Percentiles rank a stretch among this genome's conserved stretches.
Conservation (phyloP, 2,329 filamentous ascomycete genomes). For the Elsinoe fawcettii region DNA sequence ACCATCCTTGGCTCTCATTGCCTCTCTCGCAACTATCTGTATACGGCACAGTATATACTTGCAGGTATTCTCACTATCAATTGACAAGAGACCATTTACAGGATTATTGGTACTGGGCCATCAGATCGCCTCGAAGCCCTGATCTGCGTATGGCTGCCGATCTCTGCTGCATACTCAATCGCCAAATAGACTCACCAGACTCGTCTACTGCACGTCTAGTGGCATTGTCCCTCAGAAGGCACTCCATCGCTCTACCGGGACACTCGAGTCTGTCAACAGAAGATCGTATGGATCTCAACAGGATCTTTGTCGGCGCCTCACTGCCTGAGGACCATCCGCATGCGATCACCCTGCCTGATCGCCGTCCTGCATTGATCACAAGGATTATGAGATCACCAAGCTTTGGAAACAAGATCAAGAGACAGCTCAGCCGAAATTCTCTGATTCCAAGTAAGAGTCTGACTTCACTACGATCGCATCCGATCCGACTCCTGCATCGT, state of each 20-base stretch:
- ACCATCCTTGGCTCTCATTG: not conserved
- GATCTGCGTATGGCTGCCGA: constrained; percentile 14
- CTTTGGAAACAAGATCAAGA: constrained; percentile 22
- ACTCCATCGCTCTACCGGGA: not conserved
- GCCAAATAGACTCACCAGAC: constrained; percentile 14
- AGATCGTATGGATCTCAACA: constrained; percentile 18
- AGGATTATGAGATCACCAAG: constrained; percentile 24
- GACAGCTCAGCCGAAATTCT: constrained; percentile 19
- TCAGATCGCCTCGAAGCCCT: not conserved
- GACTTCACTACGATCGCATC: not conserved
- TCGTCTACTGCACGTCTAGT: constrained; percentile 5
- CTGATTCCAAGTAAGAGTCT: constrained; percentile 9
- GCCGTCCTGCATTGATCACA: constrained; percentile 16
- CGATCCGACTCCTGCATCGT: constrained; percentile 3
- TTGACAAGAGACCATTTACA: not conserved
- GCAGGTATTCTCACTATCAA: not conserved
- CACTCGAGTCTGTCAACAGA: not conserved
- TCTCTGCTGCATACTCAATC: constrained; percentile 15
- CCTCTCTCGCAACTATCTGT: not conserved
- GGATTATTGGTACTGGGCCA: not conserved
- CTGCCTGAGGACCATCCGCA: constrained; percentile 28
- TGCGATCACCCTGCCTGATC: constrained; percentile 21
- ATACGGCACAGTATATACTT: not conserved
- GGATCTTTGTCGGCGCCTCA: constrained; percentile 24
- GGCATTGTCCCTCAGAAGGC: not conserved